Evolutionary conservation across 2,329 filamentous ascomycete genomes (phyloP), one percentile per base, ranked within the genome.

Genomic region (Colletotrichum kahawae): DNA sequence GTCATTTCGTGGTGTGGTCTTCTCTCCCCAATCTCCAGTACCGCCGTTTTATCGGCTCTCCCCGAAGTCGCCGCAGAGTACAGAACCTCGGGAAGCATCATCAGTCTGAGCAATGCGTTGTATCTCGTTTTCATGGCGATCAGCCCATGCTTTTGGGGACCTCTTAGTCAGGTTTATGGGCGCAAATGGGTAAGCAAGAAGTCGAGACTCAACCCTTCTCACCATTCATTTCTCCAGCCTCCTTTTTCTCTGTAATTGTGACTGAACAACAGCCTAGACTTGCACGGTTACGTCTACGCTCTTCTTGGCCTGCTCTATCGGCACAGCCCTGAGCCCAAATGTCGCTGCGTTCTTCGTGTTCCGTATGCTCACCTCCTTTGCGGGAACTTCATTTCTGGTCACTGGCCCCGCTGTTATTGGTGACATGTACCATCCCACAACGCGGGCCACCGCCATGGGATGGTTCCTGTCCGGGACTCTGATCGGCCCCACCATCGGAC

Each of bases 1-100:
- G 88, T 95, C 7, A 84, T 96, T 67, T 93, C 93, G 1, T 94
- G 93, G 80, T 95, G 93, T 83, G 92, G 93, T 31, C 95, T 96
- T 77, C 86, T 96, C 59, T 92, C 94, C 1, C 95, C 95, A 0
- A 90, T 95, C 29, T 93, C 92, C 5, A 94, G 92, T 51, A 96
- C 94, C 0, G 92, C 93, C 1, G 91, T 96, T 10, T 84, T 96
- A 14, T 89, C 93, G 2, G 94, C 94, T 3, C 91, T 93, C 2
- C 94, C 94, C 2, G 94, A 96, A 82, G 92, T 96, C 7, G 93
- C 93, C 2, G 82, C 81, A 5, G 92, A 90, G 9, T 95, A 90
- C 81, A 77, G 86, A 51, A 95, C 93, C 0, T 93, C 90, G 0
- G 93, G 92, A 7, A 90, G 90, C 12, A 89, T 95, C 71, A 92